Base-by-base conservation (phyloP, 805 yeast species). In the Dipodascus albidus region DNA sequence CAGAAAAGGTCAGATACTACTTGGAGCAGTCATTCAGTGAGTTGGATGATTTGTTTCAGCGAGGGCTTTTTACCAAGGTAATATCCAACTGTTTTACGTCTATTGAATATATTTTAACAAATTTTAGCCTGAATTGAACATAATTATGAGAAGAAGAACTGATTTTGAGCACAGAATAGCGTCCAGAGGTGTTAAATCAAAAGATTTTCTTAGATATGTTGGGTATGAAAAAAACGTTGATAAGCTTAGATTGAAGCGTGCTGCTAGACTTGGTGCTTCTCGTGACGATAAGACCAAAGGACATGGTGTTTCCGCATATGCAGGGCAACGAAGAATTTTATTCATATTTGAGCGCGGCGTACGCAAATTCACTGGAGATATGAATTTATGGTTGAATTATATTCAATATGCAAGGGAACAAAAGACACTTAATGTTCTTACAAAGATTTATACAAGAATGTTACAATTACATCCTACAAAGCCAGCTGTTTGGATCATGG, bases 91-190 rank as follows among this genome's bases (percentile, higher is more conserved):
- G n/a, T n/a, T n/a, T n/a, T n/a, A n/a, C n/a, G n/a, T n/a, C n/a
- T n/a, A n/a, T 31, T 31, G 9, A 9, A 9, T 31, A 31, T 31
- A 6, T 38, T 38, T 38, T 17, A 11, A 14, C 20, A 38, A 38
- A 17, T 17, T 38, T 11, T 38, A 38, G 44, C 79, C 78, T 60
- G 99, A 93, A 69, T 81, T 89, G 59, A 81, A 83, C 44, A 76
- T 78, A 73, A 84, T 93, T 52, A 87, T 91, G 88, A 83, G 93
- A 70, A 80, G 89, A 64, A 79, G 99, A 71, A 91, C 97, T 0
- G 97, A 90, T 69, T 93, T 89, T 62, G 99, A 93, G 69, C 96
- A 93, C 67, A 72, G 96, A 54, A 79, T 93, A 52, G 78, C 79
- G 48, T 87, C 95, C 47, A 77, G 98, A 67, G 95, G 93, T 1